Percentiles rank a stretch among this genome's conserved stretches.
These are phyloP conservation scores for Aspergillus viridinutans DNA, from an alignment of 2,329 filamentous ascomycete genomes.

Conservation along the genomic window DNA sequence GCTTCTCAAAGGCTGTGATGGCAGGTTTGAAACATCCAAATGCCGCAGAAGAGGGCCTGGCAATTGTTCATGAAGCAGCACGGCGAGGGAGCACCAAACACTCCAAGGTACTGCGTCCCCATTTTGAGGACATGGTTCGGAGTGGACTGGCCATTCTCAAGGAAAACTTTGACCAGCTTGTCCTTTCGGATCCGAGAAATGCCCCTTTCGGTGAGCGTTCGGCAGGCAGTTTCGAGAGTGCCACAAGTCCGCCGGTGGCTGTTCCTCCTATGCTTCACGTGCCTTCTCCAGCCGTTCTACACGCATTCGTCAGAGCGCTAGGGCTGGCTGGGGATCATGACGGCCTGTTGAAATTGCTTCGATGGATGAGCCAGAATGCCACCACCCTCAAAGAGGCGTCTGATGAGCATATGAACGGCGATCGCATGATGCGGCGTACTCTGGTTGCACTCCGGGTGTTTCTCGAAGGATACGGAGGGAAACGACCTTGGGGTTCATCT, in stretches of 20 bases:
- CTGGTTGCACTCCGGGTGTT: constrained; percentile 39
- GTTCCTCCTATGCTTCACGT: constrained; percentile 32
- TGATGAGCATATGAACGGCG: constrained; percentile 35
- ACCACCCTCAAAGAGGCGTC: constrained; percentile 30
- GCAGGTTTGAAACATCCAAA: constrained; percentile 26
- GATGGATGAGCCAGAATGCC: constrained; percentile 39
- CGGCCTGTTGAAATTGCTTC: constrained; percentile 37
- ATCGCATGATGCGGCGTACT: constrained; percentile 35
- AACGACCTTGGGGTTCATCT: not conserved
- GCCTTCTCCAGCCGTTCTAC: constrained; percentile 37
- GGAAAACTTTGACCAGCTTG: constrained; percentile 32
- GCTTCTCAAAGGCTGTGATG: constrained; percentile 33
- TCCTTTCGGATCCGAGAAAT: constrained; percentile 24
- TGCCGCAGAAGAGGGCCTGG: constrained; percentile 24
- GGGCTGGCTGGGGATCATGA: constrained; percentile 38
- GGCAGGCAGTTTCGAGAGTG: constrained; percentile 6
- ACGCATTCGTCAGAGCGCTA: constrained; percentile 40
- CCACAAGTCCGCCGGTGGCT: constrained; percentile 12
- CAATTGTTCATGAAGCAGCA: constrained; percentile 19
- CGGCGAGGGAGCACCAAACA: constrained; percentile 5
- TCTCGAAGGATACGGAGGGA: constrained; percentile 33
- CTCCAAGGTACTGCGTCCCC: constrained; percentile 1
- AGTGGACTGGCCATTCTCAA: constrained; percentile 32
- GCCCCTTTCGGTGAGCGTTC: constrained; percentile 19
- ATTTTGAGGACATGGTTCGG: constrained; percentile 28